Percentiles rank a stretch among this genome's conserved stretches.
Conservation (phyloP, 192 early-diverging fungal genomes). For the Linnemannia schmuckeri region DNA sequence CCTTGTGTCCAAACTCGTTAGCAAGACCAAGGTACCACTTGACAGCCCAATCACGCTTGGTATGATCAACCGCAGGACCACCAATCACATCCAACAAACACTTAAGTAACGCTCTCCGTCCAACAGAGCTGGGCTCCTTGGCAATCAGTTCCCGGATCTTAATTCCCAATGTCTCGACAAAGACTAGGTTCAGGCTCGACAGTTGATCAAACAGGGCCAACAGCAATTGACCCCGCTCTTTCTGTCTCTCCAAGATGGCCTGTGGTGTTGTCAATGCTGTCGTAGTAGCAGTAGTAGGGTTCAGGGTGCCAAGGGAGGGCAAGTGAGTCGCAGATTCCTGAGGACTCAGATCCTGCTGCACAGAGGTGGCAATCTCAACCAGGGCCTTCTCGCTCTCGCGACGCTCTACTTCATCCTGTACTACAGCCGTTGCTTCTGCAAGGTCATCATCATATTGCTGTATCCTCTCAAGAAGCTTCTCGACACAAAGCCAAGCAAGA, state of each 20-base stretch:
- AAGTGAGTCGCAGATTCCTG: conserved; percentile 20
- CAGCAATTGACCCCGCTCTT: conserved; percentile 47
- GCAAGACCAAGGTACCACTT: conserved; percentile 50
- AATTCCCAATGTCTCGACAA: conserved; percentile 50
- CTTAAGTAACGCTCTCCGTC: conserved; percentile 38
- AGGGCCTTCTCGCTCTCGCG: conserved; percentile 18
- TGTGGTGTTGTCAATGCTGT: neutral
- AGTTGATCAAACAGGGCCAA: conserved; percentile 58
- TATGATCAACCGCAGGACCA: conserved; percentile 39
- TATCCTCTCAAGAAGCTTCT: conserved; percentile 57
- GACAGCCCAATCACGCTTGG: conserved; percentile 54
- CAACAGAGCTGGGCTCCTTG: conserved; percentile 23
- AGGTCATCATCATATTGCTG: conserved; percentile 35
- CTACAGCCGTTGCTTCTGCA: neutral
- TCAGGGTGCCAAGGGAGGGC: conserved; percentile 23
- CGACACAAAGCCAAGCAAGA: conserved; percentile 65
- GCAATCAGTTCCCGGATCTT: conserved; percentile 47
- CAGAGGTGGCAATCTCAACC: conserved; percentile 8
- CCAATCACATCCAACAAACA: conserved; percentile 54
- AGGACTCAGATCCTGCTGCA: conserved; percentile 28
- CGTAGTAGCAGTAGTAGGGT: neutral
- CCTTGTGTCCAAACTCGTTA: conserved; percentile 29
- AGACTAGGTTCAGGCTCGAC: conserved; percentile 54
- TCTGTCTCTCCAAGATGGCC: conserved; percentile 18
- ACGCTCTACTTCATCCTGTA: neutral